A percentile compares a stretch with the other conserved stretches of the same genome.
Evolutionary conservation across 192 early-diverging fungal species (phyloP).

Genomic region (Dissophora ornata): DNA sequence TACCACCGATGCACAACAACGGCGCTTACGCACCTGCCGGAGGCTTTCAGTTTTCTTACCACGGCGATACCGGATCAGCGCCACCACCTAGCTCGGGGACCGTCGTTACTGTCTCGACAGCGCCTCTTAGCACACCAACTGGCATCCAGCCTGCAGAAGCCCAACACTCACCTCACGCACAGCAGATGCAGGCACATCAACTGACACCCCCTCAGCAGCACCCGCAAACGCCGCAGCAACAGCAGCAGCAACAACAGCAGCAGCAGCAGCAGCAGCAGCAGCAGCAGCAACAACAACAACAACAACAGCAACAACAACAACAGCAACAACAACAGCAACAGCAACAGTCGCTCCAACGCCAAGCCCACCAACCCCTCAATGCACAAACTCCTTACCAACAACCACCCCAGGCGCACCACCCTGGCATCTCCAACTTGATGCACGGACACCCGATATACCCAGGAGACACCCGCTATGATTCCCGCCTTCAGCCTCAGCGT

Average conservation of each 20-base stretch:
- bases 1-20: slow-evolving; percentile 40
- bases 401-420: slow-evolving; percentile 38
- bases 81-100: slow-evolving; percentile 15
- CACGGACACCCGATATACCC: slow-evolving; percentile 44
- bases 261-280: slow-evolving; percentile 19
- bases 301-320: slow-evolving; percentile 17
- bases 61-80: slow-evolving; percentile 30
- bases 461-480: slow-evolving; percentile 33
- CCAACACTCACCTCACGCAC: slow-evolving; percentile 44
- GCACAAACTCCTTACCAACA: slow-evolving; percentile 40
- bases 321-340: slow-evolving; percentile 28
- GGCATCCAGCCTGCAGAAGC: slow-evolving; percentile 28
- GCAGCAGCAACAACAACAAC: slow-evolving; percentile 21
- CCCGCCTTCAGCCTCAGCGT: slow-evolving; percentile 14
- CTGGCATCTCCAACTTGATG: slow-evolving; percentile 37
- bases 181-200: slow-evolving; percentile 22
- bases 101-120: background rate
- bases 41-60: slow-evolving; percentile 44
- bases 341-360: slow-evolving; percentile 31
- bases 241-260: slow-evolving; percentile 19
- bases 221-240: slow-evolving; percentile 46
- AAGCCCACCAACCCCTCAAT: slow-evolving; percentile 17
- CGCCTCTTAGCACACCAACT: slow-evolving; percentile 30
- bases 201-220: slow-evolving; percentile 46
- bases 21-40: slow-evolving; percentile 10